Conservation (phyloP, 2,329 filamentous ascomycete species). For the Nothophaeocryptopus gaeumannii region DNA sequence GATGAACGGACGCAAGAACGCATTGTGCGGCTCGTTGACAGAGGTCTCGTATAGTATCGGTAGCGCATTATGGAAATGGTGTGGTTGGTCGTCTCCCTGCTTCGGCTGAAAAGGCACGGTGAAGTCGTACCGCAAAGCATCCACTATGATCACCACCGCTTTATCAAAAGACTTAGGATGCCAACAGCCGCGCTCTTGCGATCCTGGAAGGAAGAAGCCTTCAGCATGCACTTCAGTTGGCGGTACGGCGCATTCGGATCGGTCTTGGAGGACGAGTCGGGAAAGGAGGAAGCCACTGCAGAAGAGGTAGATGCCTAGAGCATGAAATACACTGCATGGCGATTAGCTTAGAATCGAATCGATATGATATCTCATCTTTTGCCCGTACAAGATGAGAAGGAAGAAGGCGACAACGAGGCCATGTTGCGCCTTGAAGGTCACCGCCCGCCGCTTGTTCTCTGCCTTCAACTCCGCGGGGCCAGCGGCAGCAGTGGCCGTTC, state of each 20-base stretch:
- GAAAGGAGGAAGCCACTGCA: conserved; percentile 93
- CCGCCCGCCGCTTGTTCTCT: conserved; percentile 42
- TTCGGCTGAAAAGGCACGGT: conserved; percentile 71
- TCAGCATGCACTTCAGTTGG: conserved; percentile 52
- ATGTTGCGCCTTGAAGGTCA: conserved; percentile 54
- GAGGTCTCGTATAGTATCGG: conserved; percentile 84
- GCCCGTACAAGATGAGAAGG: conserved; percentile 61
- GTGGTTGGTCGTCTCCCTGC: conserved; percentile 47
- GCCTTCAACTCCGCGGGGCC: conserved; percentile 25
- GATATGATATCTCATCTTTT: too few species aligned
- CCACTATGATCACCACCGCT: conserved; percentile 84
- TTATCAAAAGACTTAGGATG: conserved; percentile 91
- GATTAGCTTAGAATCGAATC: conserved; percentile 8
- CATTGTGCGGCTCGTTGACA: conserved; percentile 69
- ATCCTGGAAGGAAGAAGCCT: conserved; percentile 37
- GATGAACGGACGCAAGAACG: conserved; percentile 90
- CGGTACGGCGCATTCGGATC: conserved; percentile 71
- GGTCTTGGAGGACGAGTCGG: conserved; percentile 73
- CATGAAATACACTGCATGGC: conserved; percentile 62
- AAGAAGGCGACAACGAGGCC: conserved; percentile 62
- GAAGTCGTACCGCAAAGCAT: conserved; percentile 95
- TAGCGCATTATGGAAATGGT: conserved; percentile 81
- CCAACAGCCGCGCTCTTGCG: conserved; percentile 74
- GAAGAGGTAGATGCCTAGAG: conserved; percentile 82
- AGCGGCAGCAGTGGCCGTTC: conserved; percentile 4